Conservation (phyloP, 768 basidiomycete species). For the Boletus pseudopeckii region DNA sequence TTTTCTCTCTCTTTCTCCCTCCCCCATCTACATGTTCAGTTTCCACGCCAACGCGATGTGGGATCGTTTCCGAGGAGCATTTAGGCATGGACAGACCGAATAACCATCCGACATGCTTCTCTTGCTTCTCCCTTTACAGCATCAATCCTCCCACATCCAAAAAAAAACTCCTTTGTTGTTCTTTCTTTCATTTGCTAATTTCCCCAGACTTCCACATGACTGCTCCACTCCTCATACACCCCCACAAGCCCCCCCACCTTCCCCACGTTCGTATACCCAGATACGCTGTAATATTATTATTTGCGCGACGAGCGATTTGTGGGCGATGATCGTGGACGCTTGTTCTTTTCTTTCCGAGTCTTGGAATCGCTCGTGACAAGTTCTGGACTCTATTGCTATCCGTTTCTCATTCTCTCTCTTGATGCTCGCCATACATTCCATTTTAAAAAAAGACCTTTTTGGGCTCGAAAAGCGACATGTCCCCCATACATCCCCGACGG, state of each 20-base stretch:
- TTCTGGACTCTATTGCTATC: background rate
- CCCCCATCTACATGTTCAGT: background rate
- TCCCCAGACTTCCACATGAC: background rate
- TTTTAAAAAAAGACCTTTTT: no score
- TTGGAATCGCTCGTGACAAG: background rate
- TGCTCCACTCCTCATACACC: background rate
- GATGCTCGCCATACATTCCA: background rate
- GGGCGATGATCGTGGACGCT: background rate
- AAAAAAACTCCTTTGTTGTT: conserved; percentile 1
- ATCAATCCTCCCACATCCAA: background rate
- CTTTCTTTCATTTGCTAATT: conserved; percentile 8
- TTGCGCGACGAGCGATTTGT: conserved; percentile 6
- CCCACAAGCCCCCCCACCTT: background rate
- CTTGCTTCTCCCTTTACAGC: background rate
- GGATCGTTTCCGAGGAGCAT: conserved; percentile 10
- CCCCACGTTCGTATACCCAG: conserved; percentile 29
- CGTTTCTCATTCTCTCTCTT: background rate
- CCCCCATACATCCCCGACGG: no score
- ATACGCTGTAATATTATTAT: conserved; percentile 40
- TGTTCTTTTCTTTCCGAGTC: background rate
- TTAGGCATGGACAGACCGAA: conserved; percentile 8
- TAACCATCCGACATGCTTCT: background rate
- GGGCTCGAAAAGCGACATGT: no score
- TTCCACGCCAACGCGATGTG: conserved; percentile 9
- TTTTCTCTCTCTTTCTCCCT: background rate